Evolutionary conservation across 169 alveolate genomes (phyloP).

Genomic region (Perkinsus marinus): DNA sequence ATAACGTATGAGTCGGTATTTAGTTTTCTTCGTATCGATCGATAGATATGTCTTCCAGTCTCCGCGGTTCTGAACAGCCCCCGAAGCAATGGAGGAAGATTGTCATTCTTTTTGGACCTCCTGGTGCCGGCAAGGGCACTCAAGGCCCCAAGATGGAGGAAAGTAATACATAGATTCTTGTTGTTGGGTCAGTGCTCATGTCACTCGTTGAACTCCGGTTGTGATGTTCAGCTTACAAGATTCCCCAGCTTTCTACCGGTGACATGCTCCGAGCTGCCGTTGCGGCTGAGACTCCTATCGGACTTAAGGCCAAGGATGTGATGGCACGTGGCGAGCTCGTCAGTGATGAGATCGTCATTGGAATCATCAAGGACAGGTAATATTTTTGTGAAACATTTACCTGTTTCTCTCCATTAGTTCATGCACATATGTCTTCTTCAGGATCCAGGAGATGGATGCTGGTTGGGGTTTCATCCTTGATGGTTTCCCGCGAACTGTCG

Average conservation of each 20-base stretch:
- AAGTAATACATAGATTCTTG: not conserved
- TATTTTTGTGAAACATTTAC: not conserved
- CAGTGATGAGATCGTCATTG: slow-evolving; percentile 72
- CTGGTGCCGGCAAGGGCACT: not conserved
- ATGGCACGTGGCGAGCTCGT: slow-evolving; percentile 80
- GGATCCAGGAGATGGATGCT: slow-evolving; percentile 10
- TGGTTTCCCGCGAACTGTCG: slow-evolving; percentile 81
- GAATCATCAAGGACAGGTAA: slow-evolving; percentile 45
- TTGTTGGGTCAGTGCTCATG: not conserved
- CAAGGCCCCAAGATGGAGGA: not conserved
- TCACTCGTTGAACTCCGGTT: not conserved
- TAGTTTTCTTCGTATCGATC: not conserved
- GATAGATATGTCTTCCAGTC: not conserved
- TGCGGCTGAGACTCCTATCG: slow-evolving; percentile 65
- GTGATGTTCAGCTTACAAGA: not conserved
- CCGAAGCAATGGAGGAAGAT: not conserved
- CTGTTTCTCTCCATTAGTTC: not conserved
- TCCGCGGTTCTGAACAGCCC: not conserved
- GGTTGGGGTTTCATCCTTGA: slow-evolving; percentile 73
- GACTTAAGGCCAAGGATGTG: slow-evolving; percentile 66
- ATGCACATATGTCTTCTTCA: slow-evolving; percentile 42
- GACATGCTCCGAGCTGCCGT: slow-evolving; percentile 78
- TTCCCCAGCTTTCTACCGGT: slow-evolving; percentile 61
- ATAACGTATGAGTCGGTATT: not conserved
- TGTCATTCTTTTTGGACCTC: not conserved